Evolutionary conservation across 1,284 basidiomycete species (phyloP), one percentile per base, ranked within the genome.

Genomic region (Golubevia sp.): DNA sequence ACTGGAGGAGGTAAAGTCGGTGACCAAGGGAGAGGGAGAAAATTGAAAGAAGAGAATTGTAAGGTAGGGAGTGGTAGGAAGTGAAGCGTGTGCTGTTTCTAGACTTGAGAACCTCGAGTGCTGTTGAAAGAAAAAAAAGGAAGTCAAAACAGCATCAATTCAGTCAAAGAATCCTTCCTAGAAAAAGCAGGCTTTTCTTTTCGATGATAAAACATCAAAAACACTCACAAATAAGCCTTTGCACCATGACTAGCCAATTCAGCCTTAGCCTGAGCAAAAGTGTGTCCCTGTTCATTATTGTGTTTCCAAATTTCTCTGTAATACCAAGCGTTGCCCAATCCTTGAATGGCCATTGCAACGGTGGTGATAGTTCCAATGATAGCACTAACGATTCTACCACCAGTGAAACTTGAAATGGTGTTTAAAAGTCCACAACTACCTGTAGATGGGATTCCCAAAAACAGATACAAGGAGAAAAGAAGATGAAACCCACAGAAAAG

Each of bases 351-450:
- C 55, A 81, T 78, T 2, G 71, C 73, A 6, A 76, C 62, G 6
- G 77, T 82, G 7, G 73, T 64, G 11, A 82, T 23, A 7, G 58
- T 55, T 13, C 74, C 71, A 8, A 83, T 57, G 30, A 77, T 71
- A n/a, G 66, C 80, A 0, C 74, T 71, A 1, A 77, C 62, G 25
- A 68, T 56, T 64, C 56, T 53, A 8, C 54, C 55, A 15, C 62
- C 55, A 18, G 61, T 62, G 57, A 77, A 83, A 23, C 62, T 89
- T 67, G 89, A 86, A 71, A 97, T 92, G 34, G 91, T 96, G 84
- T 94, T 92, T 79, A 98, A 92, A 54, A 99, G 87, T n/a, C 97
- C 96, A 11, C 93, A 94, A 49, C 92, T 93, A 25, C 96, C 96
- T 50, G 95, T 97, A 64, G 92, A 91, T 18, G 77, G 83, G 67